Base-by-base conservation (phyloP, 2,329 filamentous ascomycete genomes). In the Lasiodiplodia gonubiensis region DNA sequence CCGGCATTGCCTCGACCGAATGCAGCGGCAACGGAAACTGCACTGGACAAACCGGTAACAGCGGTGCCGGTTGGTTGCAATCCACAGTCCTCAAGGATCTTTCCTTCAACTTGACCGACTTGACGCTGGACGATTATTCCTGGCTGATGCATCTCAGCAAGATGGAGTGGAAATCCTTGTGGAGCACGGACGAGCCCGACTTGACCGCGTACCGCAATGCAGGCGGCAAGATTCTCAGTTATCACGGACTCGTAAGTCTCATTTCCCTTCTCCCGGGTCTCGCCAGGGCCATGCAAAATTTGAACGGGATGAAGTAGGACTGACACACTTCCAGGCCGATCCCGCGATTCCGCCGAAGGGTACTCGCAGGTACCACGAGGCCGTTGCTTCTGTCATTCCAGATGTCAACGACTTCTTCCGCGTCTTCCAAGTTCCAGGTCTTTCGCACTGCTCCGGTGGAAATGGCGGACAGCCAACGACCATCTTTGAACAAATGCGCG, bases 361-460 rank as follows among this genome's bases (percentile, higher is more conserved):
- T 27, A 76, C 73, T 0, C 61, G 74, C 12, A 67, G 68, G 4
- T 75, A 75, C 53, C 69, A 74, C 3, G 68, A 72, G 51, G 67
- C 64, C 12, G 73, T 75, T 0, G 72, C 77, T 64, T 68, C 57
- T 2, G 48, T 66, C 30, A 75, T 74, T 0, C 52, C 70, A 14
- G 68, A 70, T 37, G 72, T 76, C 12, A 69, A 76, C 53, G 67
- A 74, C 2, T 77, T 73, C 68, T 76, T 74, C 53, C 73, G 74
- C 14, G 64, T 77, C 5, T 78, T 78, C 37, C 69, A 77, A 11
- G 75, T 72, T 35, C 74, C 75, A 10, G 75, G 74, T 4, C 72
- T 75, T 1, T 68, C 67, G 35, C 74, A 76, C 37, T 77, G 76
- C 39, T 69, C 67, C 4, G 64, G 64, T 1, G 72, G 74, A 2